Base-by-base conservation (phyloP, 768 basidiomycete genomes). In the Suillus clintonianus region DNA sequence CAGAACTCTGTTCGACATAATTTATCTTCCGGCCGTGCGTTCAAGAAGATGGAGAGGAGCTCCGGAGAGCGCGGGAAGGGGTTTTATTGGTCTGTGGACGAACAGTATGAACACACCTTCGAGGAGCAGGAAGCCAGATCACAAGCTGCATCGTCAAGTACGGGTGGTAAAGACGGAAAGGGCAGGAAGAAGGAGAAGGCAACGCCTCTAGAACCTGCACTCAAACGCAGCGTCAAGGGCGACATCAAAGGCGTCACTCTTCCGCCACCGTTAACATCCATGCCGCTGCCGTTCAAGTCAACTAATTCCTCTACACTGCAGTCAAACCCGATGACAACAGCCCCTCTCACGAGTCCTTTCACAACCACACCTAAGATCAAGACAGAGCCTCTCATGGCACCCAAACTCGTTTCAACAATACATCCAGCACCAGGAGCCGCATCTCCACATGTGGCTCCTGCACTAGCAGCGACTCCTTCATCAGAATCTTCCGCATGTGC, bases 1-100 rank as follows among this genome's bases (percentile, higher is more conserved):
- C 71, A 95, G 93, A 95, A 92, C 69, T 97, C 97, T 36, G 90
- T 98, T 53, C 90, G 95, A 24, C 95, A 98, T 71, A 96, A 95
- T 73, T 78, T 99, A n/a, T 96, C 95, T 1, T 93, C 94, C 13
- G 90, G 91, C 72, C 87, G 89, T 55, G 94, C 93, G 0, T 99
- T 99, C 78, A 82, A 92, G 74, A 98, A 98, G 77, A 83, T 93
- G 74, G 92, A 95, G 64, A 84, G 93, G 36, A 90, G 88, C 65
- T 86, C 88, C 7, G 91, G 94, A 63, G 93, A 91, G 80, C 85
- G 90, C 64, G 91, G 93, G 10, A 97, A 97, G 74, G 96, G 95
- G 2, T 94, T 89, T 67, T 94, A 95, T 67, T 98, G 96, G 96
- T 90, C 91, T 22, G 82, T 97, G 37, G 95, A 97, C 70, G 88